Evolutionary conservation across 495 filamentous ascomycete species (phyloP), one percentile per base, ranked within the genome.

Genomic region (Hypoxylon lienhwacheense): DNA sequence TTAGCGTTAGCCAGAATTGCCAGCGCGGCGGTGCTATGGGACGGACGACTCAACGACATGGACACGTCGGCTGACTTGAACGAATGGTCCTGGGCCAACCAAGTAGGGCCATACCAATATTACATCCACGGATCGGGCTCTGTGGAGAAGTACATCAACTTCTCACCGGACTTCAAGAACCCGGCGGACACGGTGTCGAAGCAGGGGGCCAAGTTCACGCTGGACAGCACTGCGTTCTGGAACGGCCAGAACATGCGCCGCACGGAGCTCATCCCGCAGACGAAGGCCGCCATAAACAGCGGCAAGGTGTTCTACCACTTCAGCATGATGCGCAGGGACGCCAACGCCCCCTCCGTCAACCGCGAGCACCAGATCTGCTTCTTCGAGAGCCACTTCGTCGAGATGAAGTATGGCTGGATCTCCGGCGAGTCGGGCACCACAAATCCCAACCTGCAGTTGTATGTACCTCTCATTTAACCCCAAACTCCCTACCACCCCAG

Each of bases 281-380:
- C 83, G 1, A 79, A 63, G 10, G 75, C 74, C 10, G 74, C 82
- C 25, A 78, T 86, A 45, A 83, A 82, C 24, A 62, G 64, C 14
- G 83, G 84, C 4, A 77, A 72, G 40, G 69, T 85, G 4, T 85
- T 72, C 65, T 88, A 87, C 64, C 84, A 88, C 55, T 87, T 88
- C 66, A 80, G 74, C 28, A 73, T 88, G 46, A 77, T 76, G 69
- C 75, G 77, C 19, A 70, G 55, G 2, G 65, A 70, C 24, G 76
- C 73, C 5, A 86, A 86, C 59, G 65, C 81, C 0, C 85, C 85
- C 0, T 76, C 72, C 19, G 70, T 74, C 6, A 71, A 69, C n/a
- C 73, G 81, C 40, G 84, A 88, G 67, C 85, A 87, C 56, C 84
- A 88, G 67, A 79, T 88, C 52, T 79, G 75, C 61, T 88, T 88